Evolutionary conservation across 169 alveolate genomes (phyloP).

Genomic region (Plasmodium berghei): DNA sequence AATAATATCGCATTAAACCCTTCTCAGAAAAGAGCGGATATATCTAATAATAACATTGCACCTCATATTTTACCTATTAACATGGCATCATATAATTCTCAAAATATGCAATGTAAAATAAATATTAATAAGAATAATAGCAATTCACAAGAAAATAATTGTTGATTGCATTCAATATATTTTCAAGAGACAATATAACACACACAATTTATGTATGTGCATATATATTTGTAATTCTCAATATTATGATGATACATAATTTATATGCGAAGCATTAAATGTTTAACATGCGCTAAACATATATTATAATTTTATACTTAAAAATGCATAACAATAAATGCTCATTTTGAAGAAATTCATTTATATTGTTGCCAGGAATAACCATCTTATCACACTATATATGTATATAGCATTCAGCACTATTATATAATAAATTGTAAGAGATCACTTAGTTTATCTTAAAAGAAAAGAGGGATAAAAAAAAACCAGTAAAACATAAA

Average conservation of each 20-base stretch:
- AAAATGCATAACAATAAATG: too few relatives aligned
- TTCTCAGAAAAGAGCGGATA: constrained; percentile 32
- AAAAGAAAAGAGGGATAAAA: too few relatives aligned
- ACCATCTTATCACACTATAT: too few relatives aligned
- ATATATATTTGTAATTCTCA: background rate
- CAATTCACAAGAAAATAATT: constrained; percentile 25
- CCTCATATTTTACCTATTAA: constrained; percentile 19
- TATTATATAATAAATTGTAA: too few relatives aligned
- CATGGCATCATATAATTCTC: constrained; percentile 19
- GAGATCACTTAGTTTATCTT: too few relatives aligned
- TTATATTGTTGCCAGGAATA: too few relatives aligned
- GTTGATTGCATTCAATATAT: background rate
- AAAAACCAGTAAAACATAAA: too few relatives aligned
- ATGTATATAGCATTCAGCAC: too few relatives aligned
- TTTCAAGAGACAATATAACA: background rate
- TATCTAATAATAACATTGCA: constrained; percentile 2
- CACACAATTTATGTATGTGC: background rate
- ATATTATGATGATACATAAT: background rate
- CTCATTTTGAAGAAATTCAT: too few relatives aligned
- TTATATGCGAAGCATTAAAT: background rate
- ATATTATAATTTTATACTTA: background rate
- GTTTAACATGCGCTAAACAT: constrained; percentile 14
- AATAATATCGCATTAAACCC: constrained; percentile 26
- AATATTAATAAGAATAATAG: constrained; percentile 35
- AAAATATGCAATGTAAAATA: constrained; percentile 12